Evolutionary conservation across 2,329 filamentous ascomycete genomes (phyloP), one percentile per base, ranked within the genome.

Genomic region (Microdochium nivale): DNA sequence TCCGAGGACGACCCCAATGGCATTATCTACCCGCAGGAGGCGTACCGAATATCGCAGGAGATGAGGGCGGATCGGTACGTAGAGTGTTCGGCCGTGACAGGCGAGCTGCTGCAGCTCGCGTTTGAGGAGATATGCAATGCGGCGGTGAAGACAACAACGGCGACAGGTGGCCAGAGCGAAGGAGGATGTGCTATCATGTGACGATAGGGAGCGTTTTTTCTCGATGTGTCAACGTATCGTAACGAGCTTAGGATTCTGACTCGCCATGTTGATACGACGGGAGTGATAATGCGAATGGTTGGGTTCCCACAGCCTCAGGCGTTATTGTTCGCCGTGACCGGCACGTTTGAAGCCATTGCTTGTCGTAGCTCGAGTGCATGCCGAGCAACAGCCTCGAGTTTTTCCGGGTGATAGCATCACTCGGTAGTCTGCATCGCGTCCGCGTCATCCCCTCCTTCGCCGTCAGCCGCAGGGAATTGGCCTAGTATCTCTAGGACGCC

Each of bases 61-160:
- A 72, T 84, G 71, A 69, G 81, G 50, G 79, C 74, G 47, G 81
- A 85, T 64, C 78, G 77, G 55, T 85, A 84, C 58, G 75, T 83
- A 62, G 81, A 85, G 59, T 85, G 81, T 65, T 83, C 80, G 1
- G 79, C 81, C 7, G 67, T 76, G 48, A 82, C 79, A 3, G 81
- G 81, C 16, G 79, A 83, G 66, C 70, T 84, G 50, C 61, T 84
- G 46, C 69, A 72, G 57, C 67, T 78, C 58, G 77, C 76, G 4
- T 81, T 83, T 59, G 78, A 84, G 61, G 81, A 84, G 61, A 74
- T 84, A 21, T 83, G 78, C 63, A 72, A 66, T 48, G 81, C 79
- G 25, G 81, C 79, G 2, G 68, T 75, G 50, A 66, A 72, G 57
- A 77, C 75, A 25, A 70, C 66, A 13, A 73, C 71, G 21, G 66